Evolutionary conservation across 257 asterid species (phyloP).

Genomic region (Pogostemon cablin): DNA sequence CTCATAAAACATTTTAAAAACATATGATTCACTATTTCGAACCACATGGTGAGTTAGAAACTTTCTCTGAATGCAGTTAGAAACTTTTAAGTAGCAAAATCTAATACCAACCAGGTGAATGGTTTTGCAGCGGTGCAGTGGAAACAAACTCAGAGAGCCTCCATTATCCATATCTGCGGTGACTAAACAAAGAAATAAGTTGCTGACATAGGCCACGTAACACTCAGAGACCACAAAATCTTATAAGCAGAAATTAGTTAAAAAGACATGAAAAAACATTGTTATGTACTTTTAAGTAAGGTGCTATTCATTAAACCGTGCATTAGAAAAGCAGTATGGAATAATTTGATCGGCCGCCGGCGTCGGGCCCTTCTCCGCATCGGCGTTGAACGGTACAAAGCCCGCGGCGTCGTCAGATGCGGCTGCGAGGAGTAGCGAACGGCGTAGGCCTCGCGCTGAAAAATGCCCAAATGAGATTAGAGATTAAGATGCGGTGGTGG

Average conservation of each 20-base stretch:
- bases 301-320: conserved; percentile 6
- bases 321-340: not conserved
- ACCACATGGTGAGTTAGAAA: conserved; percentile 3
- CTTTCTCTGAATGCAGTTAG: conserved; percentile 42
- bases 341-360: not conserved
- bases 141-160: conserved; percentile 65
- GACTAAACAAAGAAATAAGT: conserved; percentile 23
- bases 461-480: too few species aligned
- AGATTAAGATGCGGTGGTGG: too few species aligned
- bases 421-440: too few species aligned
- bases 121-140: conserved; percentile 84
- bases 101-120: conserved; percentile 83
- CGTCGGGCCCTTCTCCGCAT: too few species aligned
- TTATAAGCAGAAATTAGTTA: not conserved
- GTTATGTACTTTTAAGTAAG: not conserved
- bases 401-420: too few species aligned
- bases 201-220: not conserved
- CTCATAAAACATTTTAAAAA: too few species aligned
- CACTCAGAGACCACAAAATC: not conserved
- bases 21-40: too few species aligned
- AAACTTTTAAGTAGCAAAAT: conserved; percentile 34
- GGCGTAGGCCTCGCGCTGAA: too few species aligned
- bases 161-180: conserved; percentile 62
- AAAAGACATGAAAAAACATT: not conserved
- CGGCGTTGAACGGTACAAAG: too few species aligned